Percentiles rank a stretch among this genome's conserved stretches.
Evolutionary conservation across 768 basidiomycete species (phyloP).

Genomic region (Lactarius hengduanensis): DNA sequence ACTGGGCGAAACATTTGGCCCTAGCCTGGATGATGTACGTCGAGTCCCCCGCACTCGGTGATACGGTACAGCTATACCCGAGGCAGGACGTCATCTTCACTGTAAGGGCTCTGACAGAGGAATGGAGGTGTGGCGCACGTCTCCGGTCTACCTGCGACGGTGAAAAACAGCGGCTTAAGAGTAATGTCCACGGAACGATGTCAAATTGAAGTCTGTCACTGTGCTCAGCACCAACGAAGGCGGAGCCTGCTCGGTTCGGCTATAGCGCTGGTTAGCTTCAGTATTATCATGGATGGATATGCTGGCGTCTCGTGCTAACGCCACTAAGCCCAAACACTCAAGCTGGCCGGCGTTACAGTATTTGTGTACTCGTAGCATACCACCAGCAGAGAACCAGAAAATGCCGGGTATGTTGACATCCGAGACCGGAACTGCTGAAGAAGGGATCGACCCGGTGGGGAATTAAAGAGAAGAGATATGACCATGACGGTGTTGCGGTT

Average conservation of each 20-base stretch:
- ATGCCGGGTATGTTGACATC: neutral
- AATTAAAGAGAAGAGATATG: neutral
- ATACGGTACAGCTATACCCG: neutral
- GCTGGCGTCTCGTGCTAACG: neutral
- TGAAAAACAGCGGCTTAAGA: neutral
- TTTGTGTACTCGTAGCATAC: neutral
- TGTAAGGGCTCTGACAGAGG: neutral
- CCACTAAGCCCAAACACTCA: too few relatives aligned
- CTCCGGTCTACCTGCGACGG: neutral
- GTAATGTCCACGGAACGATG: neutral
- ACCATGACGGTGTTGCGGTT: neutral
- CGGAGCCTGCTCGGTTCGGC: neutral
- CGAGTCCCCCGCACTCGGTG: neutral
- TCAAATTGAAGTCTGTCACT: neutral
- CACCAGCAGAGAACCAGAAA: neutral
- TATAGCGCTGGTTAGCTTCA: neutral
- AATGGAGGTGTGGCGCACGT: neutral
- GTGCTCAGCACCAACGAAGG: neutral
- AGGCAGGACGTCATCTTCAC: neutral
- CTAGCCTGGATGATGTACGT: neutral
- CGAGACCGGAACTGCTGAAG: neutral
- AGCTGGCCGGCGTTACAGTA: too few relatives aligned
- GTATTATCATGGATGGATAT: neutral
- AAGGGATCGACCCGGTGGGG: neutral
- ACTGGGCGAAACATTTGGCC: neutral